Evolutionary conservation across 768 basidiomycete genomes (phyloP).

Genomic region (Boletus sp.): DNA sequence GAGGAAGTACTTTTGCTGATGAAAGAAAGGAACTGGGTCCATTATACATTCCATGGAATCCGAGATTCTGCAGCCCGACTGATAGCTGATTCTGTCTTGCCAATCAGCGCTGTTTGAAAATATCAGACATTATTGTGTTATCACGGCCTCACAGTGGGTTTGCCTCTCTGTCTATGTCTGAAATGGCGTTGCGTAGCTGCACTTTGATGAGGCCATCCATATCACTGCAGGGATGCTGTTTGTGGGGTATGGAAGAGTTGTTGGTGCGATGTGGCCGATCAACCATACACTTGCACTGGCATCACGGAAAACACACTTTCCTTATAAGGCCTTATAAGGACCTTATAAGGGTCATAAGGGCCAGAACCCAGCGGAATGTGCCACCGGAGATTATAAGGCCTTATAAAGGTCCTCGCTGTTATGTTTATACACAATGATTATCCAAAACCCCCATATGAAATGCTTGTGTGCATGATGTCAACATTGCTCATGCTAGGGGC

Average conservation of each 20-base stretch:
- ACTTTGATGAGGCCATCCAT: neutral
- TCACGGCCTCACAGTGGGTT: conserved; percentile 24
- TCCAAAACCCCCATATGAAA: too few species aligned
- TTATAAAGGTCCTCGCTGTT: too few species aligned
- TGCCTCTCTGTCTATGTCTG: conserved; percentile 46
- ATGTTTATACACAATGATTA: too few species aligned
- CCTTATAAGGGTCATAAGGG: too few species aligned
- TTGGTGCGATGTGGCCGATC: conserved; percentile 47
- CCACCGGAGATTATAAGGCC: too few species aligned
- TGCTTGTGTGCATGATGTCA: too few species aligned
- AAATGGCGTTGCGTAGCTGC: conserved; percentile 23
- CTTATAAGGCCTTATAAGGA: too few species aligned
- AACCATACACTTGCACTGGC: conserved; percentile 22
- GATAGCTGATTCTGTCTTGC: neutral
- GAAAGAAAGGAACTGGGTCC: conserved; percentile 4
- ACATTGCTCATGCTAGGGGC: too few species aligned
- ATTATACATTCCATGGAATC: conserved; percentile 1
- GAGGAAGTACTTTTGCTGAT: conserved; percentile 4
- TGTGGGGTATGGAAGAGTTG: conserved; percentile 30
- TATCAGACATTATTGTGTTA: neutral
- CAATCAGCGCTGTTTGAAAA: neutral
- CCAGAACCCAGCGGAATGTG: too few species aligned
- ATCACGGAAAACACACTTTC: too few species aligned
- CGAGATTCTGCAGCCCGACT: neutral
- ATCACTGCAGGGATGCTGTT: conserved; percentile 32